Evolutionary conservation across 2,329 filamentous ascomycete genomes (phyloP).

Genomic region (Epichloe gansuensis): DNA sequence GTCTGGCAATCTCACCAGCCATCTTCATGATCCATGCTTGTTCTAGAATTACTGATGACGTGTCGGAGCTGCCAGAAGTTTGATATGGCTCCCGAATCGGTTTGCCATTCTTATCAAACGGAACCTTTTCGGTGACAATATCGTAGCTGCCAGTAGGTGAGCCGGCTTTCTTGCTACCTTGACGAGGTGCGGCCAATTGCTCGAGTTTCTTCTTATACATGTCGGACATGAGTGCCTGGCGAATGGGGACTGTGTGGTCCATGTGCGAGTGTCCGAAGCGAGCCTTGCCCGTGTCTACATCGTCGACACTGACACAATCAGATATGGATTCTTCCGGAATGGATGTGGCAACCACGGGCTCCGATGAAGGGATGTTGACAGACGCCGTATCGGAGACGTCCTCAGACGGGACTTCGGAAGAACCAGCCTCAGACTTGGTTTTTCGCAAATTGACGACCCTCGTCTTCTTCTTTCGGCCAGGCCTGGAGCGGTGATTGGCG

Average conservation of each 20-base stretch:
- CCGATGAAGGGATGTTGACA: conserved; percentile 46
- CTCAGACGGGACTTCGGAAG: conserved; percentile 35
- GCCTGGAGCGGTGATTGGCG: conserved; percentile 45
- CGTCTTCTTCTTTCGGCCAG: conserved; percentile 67
- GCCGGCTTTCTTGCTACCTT: conserved; percentile 10
- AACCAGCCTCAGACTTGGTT: conserved; percentile 40
- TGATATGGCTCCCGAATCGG: conserved; percentile 16
- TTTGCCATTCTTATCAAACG: conserved; percentile 18
- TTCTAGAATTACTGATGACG: conserved; percentile 52
- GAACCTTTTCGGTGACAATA: conserved; percentile 12
- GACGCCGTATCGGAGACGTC: conserved; percentile 40
- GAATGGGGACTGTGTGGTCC: conserved; percentile 7
- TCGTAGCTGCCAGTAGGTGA: background rate
- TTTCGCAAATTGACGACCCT: conserved; percentile 71
- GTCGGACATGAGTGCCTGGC: conserved; percentile 15
- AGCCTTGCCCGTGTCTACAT: conserved; percentile 23
- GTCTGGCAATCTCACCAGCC: conserved; percentile 77
- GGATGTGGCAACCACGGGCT: conserved; percentile 41
- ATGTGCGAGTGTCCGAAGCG: conserved; percentile 23
- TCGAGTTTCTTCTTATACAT: conserved; percentile 13
- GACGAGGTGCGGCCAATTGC: conserved; percentile 12
- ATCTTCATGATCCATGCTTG: conserved; percentile 88
- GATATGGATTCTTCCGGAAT: conserved; percentile 48
- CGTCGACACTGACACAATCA: conserved; percentile 22
- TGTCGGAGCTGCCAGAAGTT: conserved; percentile 28